A percentile compares a stretch with the other conserved stretches of the same genome.
Evolutionary conservation across 179 eudicot genomes (phyloP).

Genomic region (Heliamphora pulchella): DNA sequence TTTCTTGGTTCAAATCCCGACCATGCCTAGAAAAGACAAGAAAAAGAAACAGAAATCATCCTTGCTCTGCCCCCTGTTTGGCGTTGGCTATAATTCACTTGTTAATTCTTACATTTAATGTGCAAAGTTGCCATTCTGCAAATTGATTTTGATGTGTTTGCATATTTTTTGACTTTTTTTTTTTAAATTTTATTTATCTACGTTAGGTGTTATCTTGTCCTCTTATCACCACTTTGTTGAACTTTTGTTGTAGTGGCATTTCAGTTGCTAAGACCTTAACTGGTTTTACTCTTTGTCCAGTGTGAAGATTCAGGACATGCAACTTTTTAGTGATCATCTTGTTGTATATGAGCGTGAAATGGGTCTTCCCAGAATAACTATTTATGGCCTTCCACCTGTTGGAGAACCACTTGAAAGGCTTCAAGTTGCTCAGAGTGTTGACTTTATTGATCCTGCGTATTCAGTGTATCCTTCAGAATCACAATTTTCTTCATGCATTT

Average conservation of each 20-base stretch:
- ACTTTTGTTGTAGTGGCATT: neutral
- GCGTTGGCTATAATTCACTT: neutral
- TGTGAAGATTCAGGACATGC: slow-evolving; percentile 63
- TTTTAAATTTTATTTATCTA: neutral
- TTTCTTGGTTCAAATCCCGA: neutral
- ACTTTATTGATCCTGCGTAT: slow-evolving; percentile 76
- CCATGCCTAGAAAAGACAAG: neutral
- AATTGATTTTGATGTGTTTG: neutral
- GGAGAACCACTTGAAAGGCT: slow-evolving; percentile 64
- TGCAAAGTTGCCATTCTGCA: neutral
- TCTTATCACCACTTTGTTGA: neutral
- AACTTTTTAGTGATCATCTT: slow-evolving; percentile 66
- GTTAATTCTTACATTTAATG: neutral
- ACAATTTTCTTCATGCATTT: slow-evolving; percentile 55
- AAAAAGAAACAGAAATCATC: neutral
- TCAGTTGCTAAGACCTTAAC: neutral
- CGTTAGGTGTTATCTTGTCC: neutral
- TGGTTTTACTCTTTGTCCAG: slow-evolving; percentile 33
- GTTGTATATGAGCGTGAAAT: slow-evolving; percentile 65
- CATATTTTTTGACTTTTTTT: neutral
- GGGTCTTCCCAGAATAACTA: slow-evolving; percentile 54
- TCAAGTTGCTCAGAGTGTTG: slow-evolving; percentile 51
- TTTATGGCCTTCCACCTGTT: slow-evolving; percentile 63
- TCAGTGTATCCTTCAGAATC: slow-evolving; percentile 51
- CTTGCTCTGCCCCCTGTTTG: neutral